phyloP scores from a whole-genome alignment of 352 stramenopile species.

The Sclerospora graminicola region DNA sequence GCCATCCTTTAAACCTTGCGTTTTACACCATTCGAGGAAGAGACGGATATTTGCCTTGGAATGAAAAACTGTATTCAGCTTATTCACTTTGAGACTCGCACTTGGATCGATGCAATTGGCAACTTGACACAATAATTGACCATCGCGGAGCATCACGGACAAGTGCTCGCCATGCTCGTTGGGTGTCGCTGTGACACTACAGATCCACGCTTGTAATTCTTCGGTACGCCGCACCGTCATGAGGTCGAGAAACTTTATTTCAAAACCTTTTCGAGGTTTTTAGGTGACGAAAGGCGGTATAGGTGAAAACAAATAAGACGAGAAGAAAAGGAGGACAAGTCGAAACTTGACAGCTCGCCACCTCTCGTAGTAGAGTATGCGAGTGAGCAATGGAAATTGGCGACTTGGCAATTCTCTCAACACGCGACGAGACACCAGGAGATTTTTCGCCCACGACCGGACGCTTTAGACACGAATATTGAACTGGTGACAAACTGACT shows the following conservation, averaged over 20 bases:
- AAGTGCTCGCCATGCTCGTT: conserved; percentile 70
- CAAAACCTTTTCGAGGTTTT: not conserved
- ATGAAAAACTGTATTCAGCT: conserved; percentile 85
- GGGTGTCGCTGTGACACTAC: conserved; percentile 57
- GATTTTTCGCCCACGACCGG: conserved; percentile 12
- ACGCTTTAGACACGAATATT: conserved; percentile 7
- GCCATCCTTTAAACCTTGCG: conserved; percentile 51
- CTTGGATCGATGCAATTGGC: conserved; percentile 71
- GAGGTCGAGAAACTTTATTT: not conserved
- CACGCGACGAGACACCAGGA: conserved; percentile 13
- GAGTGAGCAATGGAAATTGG: conserved; percentile 7
- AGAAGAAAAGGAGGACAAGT: conserved; percentile 10
- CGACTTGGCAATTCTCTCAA: conserved; percentile 13
- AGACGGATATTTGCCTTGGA: conserved; percentile 77
- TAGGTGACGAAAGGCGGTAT: not conserved
- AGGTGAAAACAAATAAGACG: conserved; percentile 11
- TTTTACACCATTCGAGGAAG: conserved; percentile 74
- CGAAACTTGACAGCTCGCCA: not conserved
- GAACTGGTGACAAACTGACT: conserved; percentile 22
- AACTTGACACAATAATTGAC: conserved; percentile 77
- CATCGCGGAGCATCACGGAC: conserved; percentile 72
- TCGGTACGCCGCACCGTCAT: conserved; percentile 62
- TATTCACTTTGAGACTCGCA: conserved; percentile 77
- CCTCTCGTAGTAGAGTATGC: conserved; percentile 13
- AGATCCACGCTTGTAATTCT: conserved; percentile 81